Conservation (phyloP, 768 basidiomycete species). For the Hysterangium stoloniferum region DNA sequence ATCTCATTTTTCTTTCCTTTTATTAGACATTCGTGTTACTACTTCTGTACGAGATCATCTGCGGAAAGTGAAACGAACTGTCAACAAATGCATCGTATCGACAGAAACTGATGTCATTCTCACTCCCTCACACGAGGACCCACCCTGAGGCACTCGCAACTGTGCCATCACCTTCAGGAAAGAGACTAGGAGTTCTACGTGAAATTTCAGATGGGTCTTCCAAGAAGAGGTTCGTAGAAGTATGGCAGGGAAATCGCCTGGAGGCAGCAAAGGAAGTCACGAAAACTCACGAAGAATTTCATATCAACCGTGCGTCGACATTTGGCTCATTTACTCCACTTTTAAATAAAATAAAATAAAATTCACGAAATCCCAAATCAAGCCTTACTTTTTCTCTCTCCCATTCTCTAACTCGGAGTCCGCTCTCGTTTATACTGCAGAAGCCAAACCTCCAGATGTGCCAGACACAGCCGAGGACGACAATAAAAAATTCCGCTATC, state of each 20-base stretch:
- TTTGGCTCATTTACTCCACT: no score
- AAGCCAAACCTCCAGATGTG: slow-evolving; percentile 34
- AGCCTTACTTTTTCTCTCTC: slow-evolving; percentile 47
- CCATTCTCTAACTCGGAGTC: slow-evolving; percentile 47
- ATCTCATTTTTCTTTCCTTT: neutral
- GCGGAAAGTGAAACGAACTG: slow-evolving; percentile 38
- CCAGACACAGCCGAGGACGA: slow-evolving; percentile 17
- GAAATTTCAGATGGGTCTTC: slow-evolving; percentile 20
- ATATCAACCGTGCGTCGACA: slow-evolving; percentile 54
- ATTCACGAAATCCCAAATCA: neutral
- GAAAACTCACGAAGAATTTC: slow-evolving; percentile 49
- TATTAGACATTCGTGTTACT: slow-evolving; percentile 32
- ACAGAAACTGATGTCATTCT: slow-evolving; percentile 15
- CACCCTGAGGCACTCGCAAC: slow-evolving; percentile 36
- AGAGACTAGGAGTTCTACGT: slow-evolving; percentile 39
- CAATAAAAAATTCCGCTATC: slow-evolving; percentile 42
- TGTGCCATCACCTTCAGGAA: slow-evolving; percentile 35
- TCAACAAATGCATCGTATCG: slow-evolving; percentile 33
- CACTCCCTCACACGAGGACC: slow-evolving; percentile 28
- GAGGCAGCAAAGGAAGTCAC: slow-evolving; percentile 49
- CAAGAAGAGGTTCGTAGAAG: slow-evolving; percentile 48
- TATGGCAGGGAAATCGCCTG: slow-evolving; percentile 42
- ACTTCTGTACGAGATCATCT: slow-evolving; percentile 44
- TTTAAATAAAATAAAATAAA: no score
- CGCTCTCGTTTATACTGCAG: slow-evolving; percentile 53